A percentile compares a stretch with the other conserved stretches of the same genome.
Conservation (phyloP, 202 grass and related monocot species). For the Digitaria exilis region DNA sequence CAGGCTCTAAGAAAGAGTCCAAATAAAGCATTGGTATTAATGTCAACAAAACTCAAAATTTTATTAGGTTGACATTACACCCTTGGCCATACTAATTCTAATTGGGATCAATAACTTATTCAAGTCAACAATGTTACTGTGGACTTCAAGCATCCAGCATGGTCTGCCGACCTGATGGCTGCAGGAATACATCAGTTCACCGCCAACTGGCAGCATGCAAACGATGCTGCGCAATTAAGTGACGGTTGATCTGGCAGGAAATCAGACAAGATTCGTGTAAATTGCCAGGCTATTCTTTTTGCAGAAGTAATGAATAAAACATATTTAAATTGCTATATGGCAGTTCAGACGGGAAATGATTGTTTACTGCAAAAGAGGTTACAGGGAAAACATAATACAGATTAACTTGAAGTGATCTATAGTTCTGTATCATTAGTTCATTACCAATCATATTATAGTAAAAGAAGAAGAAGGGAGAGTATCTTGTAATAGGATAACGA, state of each 20-base stretch:
- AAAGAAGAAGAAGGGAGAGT: background rate
- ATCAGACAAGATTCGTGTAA: constrained; percentile 7
- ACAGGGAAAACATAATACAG: background rate
- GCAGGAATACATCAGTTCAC: no score
- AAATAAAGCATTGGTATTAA: constrained; percentile 14
- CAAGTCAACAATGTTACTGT: constrained; percentile 48
- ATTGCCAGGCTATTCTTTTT: background rate
- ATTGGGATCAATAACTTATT: constrained; percentile 30
- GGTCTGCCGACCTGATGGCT: constrained; percentile 29
- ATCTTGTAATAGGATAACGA: constrained; percentile 2
- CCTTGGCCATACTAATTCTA: constrained; percentile 24
- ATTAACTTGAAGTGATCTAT: background rate
- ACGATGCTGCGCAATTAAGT: background rate
- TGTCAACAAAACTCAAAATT: constrained; percentile 20
- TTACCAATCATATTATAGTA: constrained; percentile 12
- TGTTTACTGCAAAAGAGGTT: background rate
- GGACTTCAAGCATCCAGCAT: constrained; percentile 42
- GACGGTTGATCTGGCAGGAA: background rate
- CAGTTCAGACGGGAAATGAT: background rate
- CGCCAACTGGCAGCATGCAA: constrained; percentile 33
- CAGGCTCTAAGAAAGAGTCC: constrained; percentile 31
- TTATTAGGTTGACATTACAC: constrained; percentile 38
- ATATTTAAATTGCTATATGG: no score
- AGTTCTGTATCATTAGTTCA: background rate
- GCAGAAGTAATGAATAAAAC: constrained; percentile 4